Evolutionary conservation across 2,329 filamentous ascomycete species (phyloP), one percentile per base, ranked within the genome.

Genomic region (Fusarium gaditjirri): DNA sequence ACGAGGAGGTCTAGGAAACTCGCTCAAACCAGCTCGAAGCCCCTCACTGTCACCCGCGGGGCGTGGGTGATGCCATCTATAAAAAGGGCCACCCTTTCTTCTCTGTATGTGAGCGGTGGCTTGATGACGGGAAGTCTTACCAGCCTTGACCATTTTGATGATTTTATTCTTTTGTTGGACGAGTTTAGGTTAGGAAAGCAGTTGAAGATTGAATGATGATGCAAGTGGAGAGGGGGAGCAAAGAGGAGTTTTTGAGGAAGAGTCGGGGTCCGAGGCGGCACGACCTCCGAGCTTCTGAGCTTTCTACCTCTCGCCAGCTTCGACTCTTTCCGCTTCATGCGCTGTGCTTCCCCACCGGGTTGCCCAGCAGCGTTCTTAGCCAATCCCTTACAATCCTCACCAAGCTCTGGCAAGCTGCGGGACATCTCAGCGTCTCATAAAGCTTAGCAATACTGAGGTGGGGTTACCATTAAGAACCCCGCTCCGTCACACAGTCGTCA

Each of bases 71-170:
- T 59, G 42, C 60, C 52, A 63, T 62, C 63, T 76, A 75, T 78
- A 80, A 74, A 52, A 53, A 76, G 72, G 77, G 75, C 70, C 74
- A 75, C 54, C 60, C 54, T 61, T 8, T 29, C 27, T 29, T 29
- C 27, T 29, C 50, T 43, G 43, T 54, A 36, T 55, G 58, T 54
- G 57, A 63, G 27, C 53, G 58, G 46, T 38, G 52, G 57, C 41
- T 55, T 55, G 43, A 50, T 38, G 52, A 53, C 57, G 23, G 27
- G 60, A 43, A 39, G 60, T 19, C 93, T 82, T 90, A 97, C 94
- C 94, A 87, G 95, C 95, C 90, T 97, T 98, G 89, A 98, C 95
- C 95, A 98, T 98, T 91, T 91, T 97, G 92, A 86, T 86, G 65
- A 60, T 47, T 75, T 78, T 80, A 65, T 53, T 55, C 43, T 69